Evolutionary conservation across 352 stramenopile species (phyloP).

Genomic region (Pythium aphanidermatum): DNA sequence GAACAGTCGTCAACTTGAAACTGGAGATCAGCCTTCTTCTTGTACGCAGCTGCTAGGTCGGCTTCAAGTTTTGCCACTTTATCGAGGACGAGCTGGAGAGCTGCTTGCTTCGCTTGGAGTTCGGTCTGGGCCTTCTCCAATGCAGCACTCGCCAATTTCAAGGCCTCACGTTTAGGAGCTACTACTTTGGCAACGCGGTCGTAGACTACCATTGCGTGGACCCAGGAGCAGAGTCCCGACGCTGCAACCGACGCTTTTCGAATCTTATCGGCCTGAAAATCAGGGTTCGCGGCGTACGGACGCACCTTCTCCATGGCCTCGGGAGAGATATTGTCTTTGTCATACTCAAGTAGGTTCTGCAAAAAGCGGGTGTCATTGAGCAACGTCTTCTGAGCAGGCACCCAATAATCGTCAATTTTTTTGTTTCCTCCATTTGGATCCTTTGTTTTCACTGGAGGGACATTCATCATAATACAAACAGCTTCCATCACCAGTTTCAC

Average conservation of each 20-base stretch:
- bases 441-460: constrained; percentile 89
- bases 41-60: constrained; percentile 86
- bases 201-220: constrained; percentile 96
- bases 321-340: constrained; percentile 92
- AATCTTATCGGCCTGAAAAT: constrained; percentile 93
- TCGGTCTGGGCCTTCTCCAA: constrained; percentile 83
- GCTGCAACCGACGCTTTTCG: constrained; percentile 93
- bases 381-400: constrained; percentile 88
- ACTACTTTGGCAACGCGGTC: constrained; percentile 92
- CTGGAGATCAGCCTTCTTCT: constrained; percentile 89
- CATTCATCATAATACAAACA: constrained; percentile 94
- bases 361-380: constrained; percentile 92
- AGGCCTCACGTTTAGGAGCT: constrained; percentile 88
- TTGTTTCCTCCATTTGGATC: constrained; percentile 89
- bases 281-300: constrained; percentile 75
- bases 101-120: constrained; percentile 87
- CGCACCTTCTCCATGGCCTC: constrained; percentile 91
- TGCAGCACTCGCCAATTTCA: constrained; percentile 85
- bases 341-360: constrained; percentile 92
- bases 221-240: constrained; percentile 92
- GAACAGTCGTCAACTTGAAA: constrained; percentile 92
- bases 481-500: constrained; percentile 95
- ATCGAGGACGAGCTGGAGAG: constrained; percentile 89
- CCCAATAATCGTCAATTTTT: constrained; percentile 95
- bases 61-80: constrained; percentile 88